Conservation (phyloP, 768 basidiomycete species). For the Pisolithus marmoratus region DNA sequence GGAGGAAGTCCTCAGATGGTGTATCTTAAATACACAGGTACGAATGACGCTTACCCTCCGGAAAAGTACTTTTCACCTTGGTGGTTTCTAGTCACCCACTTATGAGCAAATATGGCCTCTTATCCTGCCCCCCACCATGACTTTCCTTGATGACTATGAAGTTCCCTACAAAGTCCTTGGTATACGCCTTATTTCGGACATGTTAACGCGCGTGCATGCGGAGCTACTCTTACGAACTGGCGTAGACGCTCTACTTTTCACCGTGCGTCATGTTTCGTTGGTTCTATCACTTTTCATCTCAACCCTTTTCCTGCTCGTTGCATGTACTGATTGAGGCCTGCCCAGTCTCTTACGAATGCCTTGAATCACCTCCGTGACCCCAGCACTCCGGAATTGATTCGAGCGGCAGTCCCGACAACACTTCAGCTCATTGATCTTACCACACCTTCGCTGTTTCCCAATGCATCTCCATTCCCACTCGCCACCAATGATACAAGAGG, state of each 20-base stretch:
- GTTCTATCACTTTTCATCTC: background rate
- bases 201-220: constrained; percentile 53
- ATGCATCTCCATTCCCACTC: constrained; percentile 1
- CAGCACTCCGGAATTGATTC: constrained; percentile 56
- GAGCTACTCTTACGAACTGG: constrained; percentile 66
- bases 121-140: constrained; percentile 75
- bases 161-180: constrained; percentile 62
- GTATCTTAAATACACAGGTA: constrained; percentile 54
- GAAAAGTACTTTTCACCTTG: constrained; percentile 2
- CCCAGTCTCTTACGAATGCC: constrained; percentile 56
- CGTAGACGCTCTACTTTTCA: constrained; percentile 58
- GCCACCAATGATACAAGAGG: background rate
- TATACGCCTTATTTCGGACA: constrained; percentile 44
- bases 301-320: background rate
- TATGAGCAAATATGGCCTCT: constrained; percentile 73
- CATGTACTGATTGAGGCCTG: background rate
- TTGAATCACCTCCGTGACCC: constrained; percentile 55
- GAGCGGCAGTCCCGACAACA: constrained; percentile 42
- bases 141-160: constrained; percentile 74
- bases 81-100: constrained; percentile 36
- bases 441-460: constrained; percentile 28
- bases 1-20: constrained; percentile 59
- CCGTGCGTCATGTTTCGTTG: constrained; percentile 37
- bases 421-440: constrained; percentile 48
- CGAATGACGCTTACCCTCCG: constrained; percentile 5